Conservation (phyloP, 78 protist genomes). For the Dictyostelium discoideum region DNA sequence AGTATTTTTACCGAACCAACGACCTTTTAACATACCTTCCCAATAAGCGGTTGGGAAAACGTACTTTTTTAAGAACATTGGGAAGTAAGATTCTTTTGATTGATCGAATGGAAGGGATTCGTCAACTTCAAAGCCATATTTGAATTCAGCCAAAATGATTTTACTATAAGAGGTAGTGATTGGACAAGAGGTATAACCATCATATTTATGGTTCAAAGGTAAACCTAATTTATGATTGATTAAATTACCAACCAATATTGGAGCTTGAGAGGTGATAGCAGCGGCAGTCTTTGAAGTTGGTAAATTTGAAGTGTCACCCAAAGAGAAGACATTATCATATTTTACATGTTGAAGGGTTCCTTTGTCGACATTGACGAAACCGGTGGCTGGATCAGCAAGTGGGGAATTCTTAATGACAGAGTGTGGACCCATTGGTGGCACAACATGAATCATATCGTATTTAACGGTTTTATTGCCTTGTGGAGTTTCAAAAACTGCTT, state of each 20-base stretch:
- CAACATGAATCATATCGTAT: conserved; percentile 85
- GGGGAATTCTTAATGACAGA: conserved; percentile 29
- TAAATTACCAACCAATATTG: conserved; percentile 74
- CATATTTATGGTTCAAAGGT: conserved; percentile 64
- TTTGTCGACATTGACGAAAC: conserved; percentile 83
- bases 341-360: conserved; percentile 80
- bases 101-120: conserved; percentile 77
- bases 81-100: conserved; percentile 18
- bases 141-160: conserved; percentile 81
- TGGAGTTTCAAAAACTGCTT: conserved; percentile 83
- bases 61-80: conserved; percentile 74
- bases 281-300: conserved; percentile 91
- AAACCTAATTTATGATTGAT: conserved; percentile 45
- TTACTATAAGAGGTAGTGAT: conserved; percentile 55
- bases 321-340: conserved; percentile 79
- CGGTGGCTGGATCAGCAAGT: conserved; percentile 80
- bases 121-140: conserved; percentile 35
- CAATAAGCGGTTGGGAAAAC: conserved; percentile 85
- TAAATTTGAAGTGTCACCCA: conserved; percentile 83
- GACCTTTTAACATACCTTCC: conserved; percentile 52
- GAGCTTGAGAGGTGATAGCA: conserved; percentile 84
- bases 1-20: conserved; percentile 44
- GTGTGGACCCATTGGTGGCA: conserved; percentile 83
- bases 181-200: conserved; percentile 90
- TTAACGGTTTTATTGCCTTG: conserved; percentile 44